phyloP scores from a whole-genome alignment of 257 asterid species.

The Anisodus acutangulus region DNA sequence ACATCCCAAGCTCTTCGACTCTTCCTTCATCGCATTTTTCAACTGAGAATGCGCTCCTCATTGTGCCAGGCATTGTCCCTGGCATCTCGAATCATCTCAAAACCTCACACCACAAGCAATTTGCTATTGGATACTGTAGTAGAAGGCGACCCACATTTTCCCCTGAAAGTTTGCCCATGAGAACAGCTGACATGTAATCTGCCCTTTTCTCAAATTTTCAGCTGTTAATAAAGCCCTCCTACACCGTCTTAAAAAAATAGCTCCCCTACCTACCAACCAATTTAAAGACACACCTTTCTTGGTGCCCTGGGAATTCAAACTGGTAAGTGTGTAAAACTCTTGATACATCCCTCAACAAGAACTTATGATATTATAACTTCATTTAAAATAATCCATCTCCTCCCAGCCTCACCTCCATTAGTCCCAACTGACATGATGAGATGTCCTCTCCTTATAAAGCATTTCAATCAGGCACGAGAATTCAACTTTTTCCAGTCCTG shows the following conservation, averaged over 20 bases:
- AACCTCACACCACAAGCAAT: constrained; percentile 4
- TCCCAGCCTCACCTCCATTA: neutral
- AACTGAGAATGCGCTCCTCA: neutral
- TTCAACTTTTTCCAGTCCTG: no score
- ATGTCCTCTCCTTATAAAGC: neutral
- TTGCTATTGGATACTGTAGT: neutral
- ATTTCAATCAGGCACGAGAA: no score
- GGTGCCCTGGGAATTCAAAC: neutral
- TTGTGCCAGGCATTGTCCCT: neutral
- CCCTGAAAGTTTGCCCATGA: neutral
- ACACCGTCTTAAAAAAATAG: neutral
- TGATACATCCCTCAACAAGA: neutral
- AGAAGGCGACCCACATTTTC: neutral
- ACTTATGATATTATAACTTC: neutral
- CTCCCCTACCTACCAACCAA: neutral
- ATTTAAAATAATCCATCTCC: neutral
- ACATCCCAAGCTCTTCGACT: neutral
- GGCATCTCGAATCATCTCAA: neutral
- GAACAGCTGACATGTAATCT: neutral
- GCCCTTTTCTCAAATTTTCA: neutral
- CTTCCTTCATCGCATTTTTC: neutral
- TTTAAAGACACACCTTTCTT: neutral
- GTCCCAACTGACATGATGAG: neutral
- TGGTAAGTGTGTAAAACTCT: neutral
- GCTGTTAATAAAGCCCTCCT: neutral